Evolutionary conservation across 345 rosid genomes (phyloP).

Genomic region (rapeseed (Brassica napus)): Da-Ae NC_063447.1:5141001-5141500

Average conservation of each 20-base stretch:
- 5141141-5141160: conserved; percentile 25
- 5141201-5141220: conserved; percentile 31
- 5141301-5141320: not conserved
- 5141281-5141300: not conserved
- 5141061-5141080: not conserved
- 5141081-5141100: conserved; percentile 1
- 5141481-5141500: conserved; percentile 17
- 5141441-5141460: conserved; percentile 56
- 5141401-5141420: conserved; percentile 41
- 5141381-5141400: conserved; percentile 52
- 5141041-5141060: not conserved
- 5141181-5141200: conserved; percentile 23
- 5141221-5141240: conserved; percentile 31
- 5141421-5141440: conserved; percentile 59
- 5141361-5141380: conserved; percentile 36
- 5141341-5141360: not conserved
- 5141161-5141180: conserved; percentile 14
- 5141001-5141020: conserved; percentile 9
- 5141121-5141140: conserved; percentile 29
- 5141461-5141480: conserved; percentile 35
- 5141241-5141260: conserved; percentile 38
- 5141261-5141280: conserved; percentile 11
- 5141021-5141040: not conserved
- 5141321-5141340: not conserved
- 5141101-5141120: conserved; percentile 34